Percentiles rank a stretch among this genome's conserved stretches.
Conservation (phyloP, 768 basidiomycete species). For the Crepidotus variabilis region DNA sequence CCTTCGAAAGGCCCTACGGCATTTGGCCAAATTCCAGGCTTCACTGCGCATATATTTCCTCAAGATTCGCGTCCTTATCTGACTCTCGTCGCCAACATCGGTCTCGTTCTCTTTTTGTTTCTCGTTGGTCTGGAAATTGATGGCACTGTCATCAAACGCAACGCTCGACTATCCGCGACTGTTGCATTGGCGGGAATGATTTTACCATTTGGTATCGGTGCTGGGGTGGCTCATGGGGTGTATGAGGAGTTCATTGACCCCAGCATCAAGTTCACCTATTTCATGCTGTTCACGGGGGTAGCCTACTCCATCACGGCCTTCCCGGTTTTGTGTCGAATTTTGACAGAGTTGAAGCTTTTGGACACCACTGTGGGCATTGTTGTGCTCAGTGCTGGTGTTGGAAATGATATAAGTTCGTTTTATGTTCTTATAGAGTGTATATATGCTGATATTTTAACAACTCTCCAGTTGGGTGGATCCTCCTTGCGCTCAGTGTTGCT, state of each 20-base stretch:
- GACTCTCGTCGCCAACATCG: constrained; percentile 85
- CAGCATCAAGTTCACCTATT: constrained; percentile 74
- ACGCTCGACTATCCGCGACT: constrained; percentile 60
- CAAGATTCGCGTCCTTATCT: constrained; percentile 67
- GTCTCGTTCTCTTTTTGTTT: constrained; percentile 85
- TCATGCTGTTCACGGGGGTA: constrained; percentile 92
- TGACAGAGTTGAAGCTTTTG: constrained; percentile 87
- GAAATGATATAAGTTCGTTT: constrained; percentile 64
- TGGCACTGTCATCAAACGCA: constrained; percentile 68
- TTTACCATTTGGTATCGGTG: constrained; percentile 85
- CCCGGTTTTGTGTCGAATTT: constrained; percentile 81
- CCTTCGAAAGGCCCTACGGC: constrained; percentile 41
- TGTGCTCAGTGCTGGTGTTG: constrained; percentile 90
- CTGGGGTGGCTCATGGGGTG: constrained; percentile 57
- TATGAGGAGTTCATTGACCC: constrained; percentile 73
- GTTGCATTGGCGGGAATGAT: constrained; percentile 83
- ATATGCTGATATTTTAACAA: not conserved
- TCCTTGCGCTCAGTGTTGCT: constrained; percentile 88
- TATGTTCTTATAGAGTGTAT: constrained; percentile 1
- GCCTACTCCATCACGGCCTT: constrained; percentile 89
- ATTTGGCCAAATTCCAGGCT: constrained; percentile 80
- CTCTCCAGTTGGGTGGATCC: constrained; percentile 67
- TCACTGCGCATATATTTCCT: constrained; percentile 86
- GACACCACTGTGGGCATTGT: constrained; percentile 92
- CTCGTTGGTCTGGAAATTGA: constrained; percentile 94